Conservation (phyloP, 345 rosid species). For the Isatis tinctoria region DNA sequence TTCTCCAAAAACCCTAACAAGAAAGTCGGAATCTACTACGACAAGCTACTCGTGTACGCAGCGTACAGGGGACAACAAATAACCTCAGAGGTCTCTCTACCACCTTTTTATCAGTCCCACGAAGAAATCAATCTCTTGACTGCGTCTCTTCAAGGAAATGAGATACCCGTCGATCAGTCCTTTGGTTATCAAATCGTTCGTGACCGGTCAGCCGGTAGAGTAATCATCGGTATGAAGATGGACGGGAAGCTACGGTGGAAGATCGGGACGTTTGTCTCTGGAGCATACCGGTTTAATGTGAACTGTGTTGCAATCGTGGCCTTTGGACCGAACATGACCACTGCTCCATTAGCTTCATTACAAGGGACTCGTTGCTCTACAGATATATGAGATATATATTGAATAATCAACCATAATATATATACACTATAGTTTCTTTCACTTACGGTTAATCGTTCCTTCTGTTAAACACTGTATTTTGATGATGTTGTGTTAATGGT, state of each 20-base stretch:
- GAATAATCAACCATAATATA: neutral
- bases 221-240: constrained; percentile 49
- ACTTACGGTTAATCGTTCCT: neutral
- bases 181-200: constrained; percentile 56
- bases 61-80: constrained; percentile 80
- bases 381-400: constrained; percentile 34
- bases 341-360: constrained; percentile 42
- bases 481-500: constrained; percentile 6
- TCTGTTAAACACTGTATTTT: neutral
- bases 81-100: constrained; percentile 48
- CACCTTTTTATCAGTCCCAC: constrained; percentile 78
- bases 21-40: constrained; percentile 81
- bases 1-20: constrained; percentile 61
- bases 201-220: constrained; percentile 54
- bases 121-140: constrained; percentile 60
- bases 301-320: constrained; percentile 60
- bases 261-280: constrained; percentile 86
- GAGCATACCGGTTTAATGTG: constrained; percentile 54
- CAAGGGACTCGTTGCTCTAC: constrained; percentile 76
- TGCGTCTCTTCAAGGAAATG: constrained; percentile 55
- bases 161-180: constrained; percentile 60
- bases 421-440: constrained; percentile 10
- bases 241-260: constrained; percentile 78
- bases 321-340: constrained; percentile 45
- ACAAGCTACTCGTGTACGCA: constrained; percentile 54